phyloP scores from a whole-genome alignment of 2,329 filamentous ascomycete species.

The Colletotrichum graminicola region DNA sequence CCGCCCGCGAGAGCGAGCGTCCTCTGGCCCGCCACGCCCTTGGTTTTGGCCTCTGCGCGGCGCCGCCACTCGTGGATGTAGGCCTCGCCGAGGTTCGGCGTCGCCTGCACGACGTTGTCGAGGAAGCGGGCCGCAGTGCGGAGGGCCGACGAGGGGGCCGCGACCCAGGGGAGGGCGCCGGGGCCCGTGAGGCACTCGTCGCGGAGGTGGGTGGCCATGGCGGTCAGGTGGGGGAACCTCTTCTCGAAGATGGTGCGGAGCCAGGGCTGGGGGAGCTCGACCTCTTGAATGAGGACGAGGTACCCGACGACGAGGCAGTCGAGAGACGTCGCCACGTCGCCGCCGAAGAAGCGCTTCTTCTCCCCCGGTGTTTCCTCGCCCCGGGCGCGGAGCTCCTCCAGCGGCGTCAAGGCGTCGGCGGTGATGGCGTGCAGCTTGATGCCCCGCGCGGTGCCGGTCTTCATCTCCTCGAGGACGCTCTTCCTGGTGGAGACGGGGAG shows the following conservation, averaged over 20 bases:
- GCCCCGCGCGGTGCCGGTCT: slow-evolving; percentile 76
- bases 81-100: slow-evolving; percentile 52
- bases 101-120: slow-evolving; percentile 52
- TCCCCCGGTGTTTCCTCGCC: slow-evolving; percentile 46
- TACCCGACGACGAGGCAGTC: slow-evolving; percentile 89
- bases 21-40: slow-evolving; percentile 46
- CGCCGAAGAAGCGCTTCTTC: slow-evolving; percentile 49
- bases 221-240: slow-evolving; percentile 46
- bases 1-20: slow-evolving; percentile 50
- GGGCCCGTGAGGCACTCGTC: slow-evolving; percentile 42
- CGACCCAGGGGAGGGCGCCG: slow-evolving; percentile 47
- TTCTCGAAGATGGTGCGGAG: slow-evolving; percentile 49
- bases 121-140: slow-evolving; percentile 49
- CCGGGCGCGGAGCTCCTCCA: slow-evolving; percentile 67
- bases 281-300: slow-evolving; percentile 76
- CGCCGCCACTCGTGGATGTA: slow-evolving; percentile 55
- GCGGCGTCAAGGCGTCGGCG: slow-evolving; percentile 76
- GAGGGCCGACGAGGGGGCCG: slow-evolving; percentile 41
- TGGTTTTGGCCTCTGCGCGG: slow-evolving; percentile 50
- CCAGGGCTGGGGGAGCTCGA: slow-evolving; percentile 60
- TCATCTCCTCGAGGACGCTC: slow-evolving; percentile 72
- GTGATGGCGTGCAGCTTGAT: slow-evolving; percentile 84
- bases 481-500: slow-evolving; percentile 58
- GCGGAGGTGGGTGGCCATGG: slow-evolving; percentile 51
- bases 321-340: slow-evolving; percentile 66